phyloP scores from a whole-genome alignment of 176 grass and related monocot species.

The Triticum monococcum region DNA sequence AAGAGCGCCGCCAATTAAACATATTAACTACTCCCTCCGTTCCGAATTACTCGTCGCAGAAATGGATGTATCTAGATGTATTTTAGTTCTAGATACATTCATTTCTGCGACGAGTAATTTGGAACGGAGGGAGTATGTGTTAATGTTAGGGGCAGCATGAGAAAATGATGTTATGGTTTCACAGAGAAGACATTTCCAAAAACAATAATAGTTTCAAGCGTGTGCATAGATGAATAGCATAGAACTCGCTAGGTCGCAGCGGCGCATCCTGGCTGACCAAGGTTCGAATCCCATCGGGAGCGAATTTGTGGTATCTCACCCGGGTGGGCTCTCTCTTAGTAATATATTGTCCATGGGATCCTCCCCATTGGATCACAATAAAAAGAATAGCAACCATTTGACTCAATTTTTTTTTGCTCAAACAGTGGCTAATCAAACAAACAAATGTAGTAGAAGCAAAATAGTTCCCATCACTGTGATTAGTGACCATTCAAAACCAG shows the following conservation, averaged over 20 bases:
- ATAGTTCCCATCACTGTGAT: not conserved
- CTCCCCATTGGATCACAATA: not conserved
- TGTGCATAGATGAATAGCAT: not conserved
- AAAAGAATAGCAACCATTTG: not conserved
- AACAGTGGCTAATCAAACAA: not conserved
- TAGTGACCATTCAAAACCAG: no score
- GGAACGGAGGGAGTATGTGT: not conserved
- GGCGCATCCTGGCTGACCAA: no score
- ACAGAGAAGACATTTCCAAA: not conserved
- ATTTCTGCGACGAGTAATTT: no score
- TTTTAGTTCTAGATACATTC: no score
- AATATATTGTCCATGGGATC: no score
- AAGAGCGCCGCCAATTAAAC: constrained; percentile 34
- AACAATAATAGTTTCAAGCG: not conserved
- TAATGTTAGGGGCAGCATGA: constrained; percentile 5
- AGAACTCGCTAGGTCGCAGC: no score
- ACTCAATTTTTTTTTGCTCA: not conserved
- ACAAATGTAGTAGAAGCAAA: not conserved
- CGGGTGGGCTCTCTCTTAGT: no score
- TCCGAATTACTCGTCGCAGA: no score
- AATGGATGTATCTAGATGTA: no score
- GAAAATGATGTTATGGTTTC: not conserved
- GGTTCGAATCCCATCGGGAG: no score
- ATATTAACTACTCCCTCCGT: no score
- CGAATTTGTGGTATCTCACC: no score